Conservation (phyloP, 176 grass and related monocot genomes). For the Dendrocalamus sinicus region DNA sequence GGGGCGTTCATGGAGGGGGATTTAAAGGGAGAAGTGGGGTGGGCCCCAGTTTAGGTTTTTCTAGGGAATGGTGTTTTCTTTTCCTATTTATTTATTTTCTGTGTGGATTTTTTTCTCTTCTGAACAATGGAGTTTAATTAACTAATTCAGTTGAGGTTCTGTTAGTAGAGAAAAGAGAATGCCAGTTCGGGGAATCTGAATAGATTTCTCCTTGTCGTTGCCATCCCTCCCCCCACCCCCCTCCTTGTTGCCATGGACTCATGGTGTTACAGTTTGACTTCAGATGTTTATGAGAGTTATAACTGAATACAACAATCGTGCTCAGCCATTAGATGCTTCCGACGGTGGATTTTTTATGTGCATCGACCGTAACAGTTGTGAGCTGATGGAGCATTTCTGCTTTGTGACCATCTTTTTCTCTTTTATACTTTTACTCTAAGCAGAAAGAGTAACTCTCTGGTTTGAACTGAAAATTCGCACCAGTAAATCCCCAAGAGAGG, state of each 20-base stretch:
- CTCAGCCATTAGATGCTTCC: neutral
- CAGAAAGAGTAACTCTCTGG: neutral
- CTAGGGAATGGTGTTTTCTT: neutral
- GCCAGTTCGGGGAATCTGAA: constrained; percentile 32
- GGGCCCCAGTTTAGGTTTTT: constrained; percentile 4
- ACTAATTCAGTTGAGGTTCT: neutral
- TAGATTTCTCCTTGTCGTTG: neutral
- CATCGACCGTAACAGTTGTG: neutral
- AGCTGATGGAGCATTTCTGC: neutral
- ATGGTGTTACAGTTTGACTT: neutral
- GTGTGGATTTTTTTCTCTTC: neutral
- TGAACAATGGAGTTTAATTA: constrained; percentile 7
- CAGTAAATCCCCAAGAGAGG: neutral
- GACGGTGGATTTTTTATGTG: neutral
- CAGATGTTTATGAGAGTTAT: neutral
- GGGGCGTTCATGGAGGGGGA: constrained; percentile 37
- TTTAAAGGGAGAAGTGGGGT: constrained; percentile 35
- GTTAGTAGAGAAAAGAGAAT: constrained; percentile 15
- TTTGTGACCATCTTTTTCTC: neutral
- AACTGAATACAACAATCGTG: neutral
- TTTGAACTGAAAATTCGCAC: neutral
- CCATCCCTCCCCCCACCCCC: neutral
- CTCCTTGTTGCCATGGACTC: neutral
- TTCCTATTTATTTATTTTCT: neutral
- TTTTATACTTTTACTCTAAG: neutral